phyloP scores from a whole-genome alignment of 768 basidiomycete species.

The Coprinopsis sp. region DNA sequence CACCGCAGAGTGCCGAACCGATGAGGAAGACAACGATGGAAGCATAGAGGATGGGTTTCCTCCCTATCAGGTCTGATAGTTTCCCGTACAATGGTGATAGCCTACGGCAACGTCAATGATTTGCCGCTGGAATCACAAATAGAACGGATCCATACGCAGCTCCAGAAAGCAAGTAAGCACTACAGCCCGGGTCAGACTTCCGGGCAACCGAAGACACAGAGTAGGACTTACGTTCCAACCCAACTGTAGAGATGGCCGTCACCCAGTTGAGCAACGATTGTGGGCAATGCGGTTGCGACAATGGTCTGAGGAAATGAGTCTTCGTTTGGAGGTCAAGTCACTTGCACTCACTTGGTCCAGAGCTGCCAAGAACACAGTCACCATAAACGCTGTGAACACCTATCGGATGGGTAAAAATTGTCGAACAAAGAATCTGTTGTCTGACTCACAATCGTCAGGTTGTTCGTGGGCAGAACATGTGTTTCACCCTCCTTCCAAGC shows the following conservation, averaged over 20 bases:
- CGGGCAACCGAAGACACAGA: not conserved
- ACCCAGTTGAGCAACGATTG: constrained; percentile 61
- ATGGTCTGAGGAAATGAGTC: constrained; percentile 41
- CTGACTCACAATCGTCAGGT: constrained; percentile 40
- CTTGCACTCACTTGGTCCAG: constrained; percentile 49
- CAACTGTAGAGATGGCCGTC: constrained; percentile 65
- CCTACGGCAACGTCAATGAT: constrained; percentile 22
- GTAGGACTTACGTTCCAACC: constrained; percentile 55
- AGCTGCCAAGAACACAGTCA: constrained; percentile 46
- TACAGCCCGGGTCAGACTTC: constrained; percentile 20
- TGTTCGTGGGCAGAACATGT: constrained; percentile 54
- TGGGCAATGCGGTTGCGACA: constrained; percentile 72
- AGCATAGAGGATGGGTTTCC: constrained; percentile 68
- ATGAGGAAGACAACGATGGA: constrained; percentile 67
- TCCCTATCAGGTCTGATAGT: constrained; percentile 51
- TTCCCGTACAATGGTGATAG: constrained; percentile 77
- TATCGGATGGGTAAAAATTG: no score
- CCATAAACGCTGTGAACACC: constrained; percentile 46
- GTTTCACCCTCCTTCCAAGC: constrained; percentile 54
- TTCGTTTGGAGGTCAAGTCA: not conserved
- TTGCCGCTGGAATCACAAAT: not conserved
- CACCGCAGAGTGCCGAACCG: constrained; percentile 78
- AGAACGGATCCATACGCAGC: constrained; percentile 32
- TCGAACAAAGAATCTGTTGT: no score
- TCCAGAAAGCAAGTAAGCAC: constrained; percentile 71